A percentile compares a stretch with the other conserved stretches of the same genome.
Conservation (phyloP, 208 protist species). For the Leishmania braziliensis region DNA sequence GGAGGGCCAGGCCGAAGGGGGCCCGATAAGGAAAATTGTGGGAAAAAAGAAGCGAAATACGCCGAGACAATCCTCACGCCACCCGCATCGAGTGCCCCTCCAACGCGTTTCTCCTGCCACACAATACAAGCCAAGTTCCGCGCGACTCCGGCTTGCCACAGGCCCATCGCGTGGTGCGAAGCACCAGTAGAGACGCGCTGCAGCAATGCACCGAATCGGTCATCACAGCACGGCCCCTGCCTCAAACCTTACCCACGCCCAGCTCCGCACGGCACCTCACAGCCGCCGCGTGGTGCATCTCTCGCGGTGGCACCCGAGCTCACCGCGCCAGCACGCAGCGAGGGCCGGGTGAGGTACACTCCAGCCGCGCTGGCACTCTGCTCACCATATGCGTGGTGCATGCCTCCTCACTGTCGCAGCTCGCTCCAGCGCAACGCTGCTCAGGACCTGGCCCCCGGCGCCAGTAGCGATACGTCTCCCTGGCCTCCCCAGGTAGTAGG, state of each 20-base stretch:
- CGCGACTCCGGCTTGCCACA: background rate
- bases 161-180: background rate
- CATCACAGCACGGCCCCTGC: background rate
- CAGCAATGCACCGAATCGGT: background rate
- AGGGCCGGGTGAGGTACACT: no score
- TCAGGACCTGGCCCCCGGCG: no score
- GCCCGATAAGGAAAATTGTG: no score
- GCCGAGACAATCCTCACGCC: background rate
- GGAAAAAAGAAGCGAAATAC: background rate
- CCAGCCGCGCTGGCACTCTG: no score
- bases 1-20: background rate
- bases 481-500: no score
- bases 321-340: no score
- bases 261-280: background rate
- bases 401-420: no score
- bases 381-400: no score
- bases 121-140: background rate
- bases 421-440: no score
- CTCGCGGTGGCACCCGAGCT: no score
- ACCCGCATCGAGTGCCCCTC: background rate
- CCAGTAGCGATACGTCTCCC: no score
- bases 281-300: no score
- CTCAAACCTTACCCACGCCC: background rate
- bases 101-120: background rate
- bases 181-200: background rate